phyloP scores from a whole-genome alignment of 1,284 basidiomycete genomes.

The Pascua guehoae region DNA sequence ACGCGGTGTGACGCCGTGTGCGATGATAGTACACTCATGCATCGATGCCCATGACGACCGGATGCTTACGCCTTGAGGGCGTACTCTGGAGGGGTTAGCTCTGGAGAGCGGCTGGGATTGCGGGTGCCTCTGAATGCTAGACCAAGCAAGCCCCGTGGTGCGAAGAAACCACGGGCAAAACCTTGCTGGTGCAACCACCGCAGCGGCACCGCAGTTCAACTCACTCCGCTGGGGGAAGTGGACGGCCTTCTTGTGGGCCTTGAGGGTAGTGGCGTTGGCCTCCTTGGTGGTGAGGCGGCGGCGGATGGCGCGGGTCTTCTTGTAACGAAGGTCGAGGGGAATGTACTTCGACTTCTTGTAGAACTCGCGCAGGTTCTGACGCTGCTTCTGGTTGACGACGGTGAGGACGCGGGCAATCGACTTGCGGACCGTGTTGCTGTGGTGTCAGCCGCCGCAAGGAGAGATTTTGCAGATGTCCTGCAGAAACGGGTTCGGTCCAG shows the following conservation, averaged over 20 bases:
- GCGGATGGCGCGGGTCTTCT: slow-evolving; percentile 98
- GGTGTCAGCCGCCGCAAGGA: slow-evolving; percentile 1
- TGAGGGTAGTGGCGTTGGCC: slow-evolving; percentile 73
- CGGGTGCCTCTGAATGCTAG: no score
- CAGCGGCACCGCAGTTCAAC: slow-evolving; percentile 8
- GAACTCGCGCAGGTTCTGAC: slow-evolving; percentile 93
- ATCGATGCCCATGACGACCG: slow-evolving; percentile 21
- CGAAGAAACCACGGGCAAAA: background rate
- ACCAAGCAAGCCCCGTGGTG: no score
- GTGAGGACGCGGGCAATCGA: slow-evolving; percentile 98
- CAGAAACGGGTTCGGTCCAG: no score
- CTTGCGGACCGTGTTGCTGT: slow-evolving; percentile 93
- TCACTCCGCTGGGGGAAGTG: slow-evolving; percentile 72
- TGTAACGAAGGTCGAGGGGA: slow-evolving; percentile 94
- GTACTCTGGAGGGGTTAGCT: slow-evolving; percentile 31
- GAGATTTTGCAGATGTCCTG: no score
- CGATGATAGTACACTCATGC: slow-evolving; percentile 37
- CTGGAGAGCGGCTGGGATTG: background rate
- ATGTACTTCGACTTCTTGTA: slow-evolving; percentile 90
- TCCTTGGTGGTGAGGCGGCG: slow-evolving; percentile 90
- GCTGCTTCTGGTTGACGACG: slow-evolving; percentile 97
- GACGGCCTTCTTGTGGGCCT: slow-evolving; percentile 86
- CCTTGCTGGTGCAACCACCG: background rate
- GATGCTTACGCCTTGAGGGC: slow-evolving; percentile 47
- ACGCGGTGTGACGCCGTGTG: no score